Conservation (phyloP, 768 basidiomycete species). For the Leccinellum luteum region DNA sequence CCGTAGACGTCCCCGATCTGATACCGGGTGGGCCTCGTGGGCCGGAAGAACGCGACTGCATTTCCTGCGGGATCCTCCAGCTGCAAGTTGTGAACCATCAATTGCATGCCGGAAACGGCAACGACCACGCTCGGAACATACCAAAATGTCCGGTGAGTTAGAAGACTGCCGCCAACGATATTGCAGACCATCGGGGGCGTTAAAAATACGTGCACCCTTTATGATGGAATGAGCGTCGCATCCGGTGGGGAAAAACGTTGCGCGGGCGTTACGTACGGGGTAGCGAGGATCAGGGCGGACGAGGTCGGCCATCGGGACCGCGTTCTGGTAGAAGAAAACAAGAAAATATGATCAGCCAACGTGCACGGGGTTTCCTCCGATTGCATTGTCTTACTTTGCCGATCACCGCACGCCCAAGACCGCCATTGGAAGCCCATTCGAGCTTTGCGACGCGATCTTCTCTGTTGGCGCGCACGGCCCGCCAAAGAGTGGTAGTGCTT, state of each 20-base stretch:
- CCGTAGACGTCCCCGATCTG: slow-evolving; percentile 85
- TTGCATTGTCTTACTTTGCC: slow-evolving; percentile 59
- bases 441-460: slow-evolving; percentile 87
- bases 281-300: slow-evolving; percentile 65
- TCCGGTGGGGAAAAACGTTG: slow-evolving; percentile 2
- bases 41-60: slow-evolving; percentile 78
- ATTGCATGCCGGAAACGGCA: background rate
- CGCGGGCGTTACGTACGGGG: slow-evolving; percentile 45
- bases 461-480: slow-evolving; percentile 77
- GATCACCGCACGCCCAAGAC: slow-evolving; percentile 80
- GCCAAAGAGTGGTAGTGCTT: slow-evolving; percentile 75
- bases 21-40: slow-evolving; percentile 74
- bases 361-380: slow-evolving; percentile 11
- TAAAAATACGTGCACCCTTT: slow-evolving; percentile 68
- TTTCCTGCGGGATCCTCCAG: slow-evolving; percentile 68
- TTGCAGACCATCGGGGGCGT: slow-evolving; percentile 76
- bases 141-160: slow-evolving; percentile 56
- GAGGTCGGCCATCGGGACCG: slow-evolving; percentile 79
- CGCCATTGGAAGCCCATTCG: slow-evolving; percentile 82
- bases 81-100: slow-evolving; percentile 37
- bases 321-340: slow-evolving; percentile 46
- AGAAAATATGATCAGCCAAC: slow-evolving; percentile 22
- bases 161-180: slow-evolving; percentile 79
- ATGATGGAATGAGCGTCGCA: slow-evolving; percentile 16
- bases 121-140: slow-evolving; percentile 34